Base-by-base conservation (phyloP, 176 grass and related monocot species). In the Avena sativa region DNA sequence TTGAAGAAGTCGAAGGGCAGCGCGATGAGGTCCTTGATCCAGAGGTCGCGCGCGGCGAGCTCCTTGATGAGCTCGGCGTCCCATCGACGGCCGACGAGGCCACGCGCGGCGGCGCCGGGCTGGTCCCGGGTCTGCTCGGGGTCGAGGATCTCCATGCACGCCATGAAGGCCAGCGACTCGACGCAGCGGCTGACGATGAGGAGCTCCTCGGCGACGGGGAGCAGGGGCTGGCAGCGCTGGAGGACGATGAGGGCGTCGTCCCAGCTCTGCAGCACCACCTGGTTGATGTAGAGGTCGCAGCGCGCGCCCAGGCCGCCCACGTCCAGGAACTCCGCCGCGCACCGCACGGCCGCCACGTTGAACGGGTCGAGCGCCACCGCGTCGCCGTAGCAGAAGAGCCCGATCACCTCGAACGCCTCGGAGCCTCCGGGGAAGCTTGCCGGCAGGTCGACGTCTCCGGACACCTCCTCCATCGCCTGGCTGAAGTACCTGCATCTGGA, bases 81-180 rank as follows among this genome's bases (percentile, higher is more conserved):
- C 96, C 93, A 98, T 8, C 80, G 85, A 40, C 76, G 84, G 12
- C 93, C 93, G 10, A 47, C 87, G 65, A 48, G 81, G 7, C 83
- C 78, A 15, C 87, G 78, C 34, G 81, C 20, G 66, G 81, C 20
- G 66, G 17, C 47, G 40, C 40, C 67, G 5, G 70, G 87, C 73
- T n/a, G 88, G 73, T 90, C 74, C 5, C 82, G 89, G 77, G 71
- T 77, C 81, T 92, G 89, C 84, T 98, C 96, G 1, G 96, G 96
- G 66, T 98, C 96, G 9, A 98, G 89, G 60, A 98, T 98, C 90
- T 98, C 96, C 96, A 98, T 98, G 91, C 96, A 98, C 51, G 96
- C 94, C 97, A 96, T 99, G 87, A 99, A 99, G 36, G 94, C 94
- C 51, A 99, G 88, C 23, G 97, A 94, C 78, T 99, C 94, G 76